Evolutionary conservation across 2,329 filamentous ascomycete genomes (phyloP), one percentile per base, ranked within the genome.

Genomic region (Thermothelomyces thermophilus): DNA sequence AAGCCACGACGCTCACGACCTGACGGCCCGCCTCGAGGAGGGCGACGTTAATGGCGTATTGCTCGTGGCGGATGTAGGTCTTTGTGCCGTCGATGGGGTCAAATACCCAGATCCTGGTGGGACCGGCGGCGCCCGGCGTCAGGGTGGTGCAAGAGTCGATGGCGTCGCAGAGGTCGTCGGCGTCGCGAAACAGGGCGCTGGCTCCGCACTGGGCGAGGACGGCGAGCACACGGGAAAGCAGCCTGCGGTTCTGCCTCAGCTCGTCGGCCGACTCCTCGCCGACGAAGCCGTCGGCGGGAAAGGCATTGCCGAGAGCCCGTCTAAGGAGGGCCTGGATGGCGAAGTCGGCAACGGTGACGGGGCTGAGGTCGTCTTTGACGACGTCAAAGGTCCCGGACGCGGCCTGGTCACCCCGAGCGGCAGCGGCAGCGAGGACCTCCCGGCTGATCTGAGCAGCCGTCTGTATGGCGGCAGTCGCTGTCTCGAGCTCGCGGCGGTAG

Each of bases 71-170:
- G 8, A 82, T 66, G 47, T 77, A 82, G 0, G 76, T 79, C 64
- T 76, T 73, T 2, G 78, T 82, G 7, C 78, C 78, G 55, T 82
- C 78, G 26, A 82, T 80, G 0, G 78, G 78, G 57, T 82, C 78
- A 57, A 82, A 80, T 0, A 82, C 70, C 77, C 78, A 82, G 8
- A 73, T 76, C 7, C 50, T 46, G 3, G 9, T 22, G 1, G 41
- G 6, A 60, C 64, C 4, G 69, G 72, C 14, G 61, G 62, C 41
- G 13, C 33, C 14, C 13, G 41, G 17, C 1, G 24, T 28, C 26
- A 30, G 36, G 2, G 37, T 43, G 26, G 73, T 71, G 52, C 76
- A 78, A 55, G 68, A 69, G 61, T 81, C 77, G 39, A 82, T 74
- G 53, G 77, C 64, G 44, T 73, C 68, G 59, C 76, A 78, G 63